These are phyloP conservation scores for Leccinum fuscescens DNA, from an alignment of 1,284 basidiomycete genomes.

Conservation along the genomic window DNA sequence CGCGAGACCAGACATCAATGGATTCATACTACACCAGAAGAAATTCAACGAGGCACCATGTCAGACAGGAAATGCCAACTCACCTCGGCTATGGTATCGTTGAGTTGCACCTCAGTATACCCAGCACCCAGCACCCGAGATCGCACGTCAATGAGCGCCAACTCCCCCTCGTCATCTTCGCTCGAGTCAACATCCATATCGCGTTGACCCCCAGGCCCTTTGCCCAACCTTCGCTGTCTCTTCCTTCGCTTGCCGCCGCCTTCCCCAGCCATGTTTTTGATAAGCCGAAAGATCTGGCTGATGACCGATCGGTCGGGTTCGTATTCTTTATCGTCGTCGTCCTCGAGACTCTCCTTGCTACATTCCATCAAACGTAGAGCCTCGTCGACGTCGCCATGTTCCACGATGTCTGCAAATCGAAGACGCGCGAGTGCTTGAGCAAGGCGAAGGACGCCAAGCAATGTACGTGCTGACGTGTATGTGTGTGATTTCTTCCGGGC, in stretches of 20 bases:
- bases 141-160: slow-evolving; percentile 82
- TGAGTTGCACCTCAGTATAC: slow-evolving; percentile 87
- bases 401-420: slow-evolving; percentile 79
- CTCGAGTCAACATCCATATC: slow-evolving; percentile 66
- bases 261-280: slow-evolving; percentile 76
- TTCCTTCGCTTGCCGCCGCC: slow-evolving; percentile 40
- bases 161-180: slow-evolving; percentile 58
- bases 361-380: slow-evolving; percentile 96
- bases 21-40: slow-evolving; percentile 68
- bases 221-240: slow-evolving; percentile 55
- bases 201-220: slow-evolving; percentile 63
- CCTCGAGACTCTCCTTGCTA: slow-evolving; percentile 86
- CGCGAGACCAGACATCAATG: slow-evolving; percentile 71
- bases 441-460: slow-evolving; percentile 92
- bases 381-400: slow-evolving; percentile 91
- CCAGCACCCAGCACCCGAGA: slow-evolving; percentile 81
- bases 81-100: slow-evolving; percentile 79
- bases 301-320: slow-evolving; percentile 76
- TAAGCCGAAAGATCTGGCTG: slow-evolving; percentile 85
- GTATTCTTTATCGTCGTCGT: slow-evolving; percentile 69
- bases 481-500: slow-evolving; percentile 86
- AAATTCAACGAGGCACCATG: slow-evolving; percentile 9
- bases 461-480: slow-evolving; percentile 95
- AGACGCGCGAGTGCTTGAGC: slow-evolving; percentile 93
- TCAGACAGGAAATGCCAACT: slow-evolving; percentile 29